Evolutionary conservation across 306 rosid genomes (phyloP).

Genomic region (Cucurbita maxima): DNA sequence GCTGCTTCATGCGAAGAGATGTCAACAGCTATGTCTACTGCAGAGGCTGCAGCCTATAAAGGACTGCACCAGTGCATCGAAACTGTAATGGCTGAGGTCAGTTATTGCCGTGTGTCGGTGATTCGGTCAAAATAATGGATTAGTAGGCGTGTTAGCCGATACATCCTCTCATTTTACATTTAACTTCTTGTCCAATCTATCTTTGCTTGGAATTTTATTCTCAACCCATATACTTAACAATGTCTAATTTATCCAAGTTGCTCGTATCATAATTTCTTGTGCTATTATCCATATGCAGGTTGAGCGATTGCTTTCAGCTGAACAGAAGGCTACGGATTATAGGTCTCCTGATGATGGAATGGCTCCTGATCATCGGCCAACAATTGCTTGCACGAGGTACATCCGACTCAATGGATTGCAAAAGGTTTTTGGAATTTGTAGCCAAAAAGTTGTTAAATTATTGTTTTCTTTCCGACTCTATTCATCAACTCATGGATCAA

Average conservation of each 20-base stretch:
- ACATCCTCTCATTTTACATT: not conserved
- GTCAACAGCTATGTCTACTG: slow-evolving; percentile 97
- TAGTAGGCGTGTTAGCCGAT: not conserved
- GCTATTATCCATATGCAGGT: slow-evolving; percentile 40
- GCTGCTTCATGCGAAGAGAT: slow-evolving; percentile 99
- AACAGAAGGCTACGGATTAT: slow-evolving; percentile 88
- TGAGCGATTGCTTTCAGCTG: slow-evolving; percentile 92
- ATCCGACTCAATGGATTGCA: slow-evolving; percentile 1
- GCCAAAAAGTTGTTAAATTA: not conserved
- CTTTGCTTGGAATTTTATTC: not conserved
- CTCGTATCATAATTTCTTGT: not conserved
- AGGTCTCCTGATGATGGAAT: slow-evolving; percentile 88
- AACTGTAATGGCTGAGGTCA: slow-evolving; percentile 99
- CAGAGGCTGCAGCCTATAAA: slow-evolving; percentile 96
- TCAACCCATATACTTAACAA: not conserved
- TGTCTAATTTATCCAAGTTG: not conserved
- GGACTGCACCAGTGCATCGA: slow-evolving; percentile 89
- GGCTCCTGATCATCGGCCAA: slow-evolving; percentile 90
- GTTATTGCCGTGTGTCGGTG: slow-evolving; percentile 7
- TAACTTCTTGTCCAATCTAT: not conserved
- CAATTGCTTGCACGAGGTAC: slow-evolving; percentile 91
- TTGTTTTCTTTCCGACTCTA: not conserved
- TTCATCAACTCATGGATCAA: not conserved
- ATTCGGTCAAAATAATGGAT: not conserved
- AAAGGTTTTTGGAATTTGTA: not conserved